Base-by-base conservation (phyloP, 176 grass and related monocot genomes). In the Juncus effusus region DNA sequence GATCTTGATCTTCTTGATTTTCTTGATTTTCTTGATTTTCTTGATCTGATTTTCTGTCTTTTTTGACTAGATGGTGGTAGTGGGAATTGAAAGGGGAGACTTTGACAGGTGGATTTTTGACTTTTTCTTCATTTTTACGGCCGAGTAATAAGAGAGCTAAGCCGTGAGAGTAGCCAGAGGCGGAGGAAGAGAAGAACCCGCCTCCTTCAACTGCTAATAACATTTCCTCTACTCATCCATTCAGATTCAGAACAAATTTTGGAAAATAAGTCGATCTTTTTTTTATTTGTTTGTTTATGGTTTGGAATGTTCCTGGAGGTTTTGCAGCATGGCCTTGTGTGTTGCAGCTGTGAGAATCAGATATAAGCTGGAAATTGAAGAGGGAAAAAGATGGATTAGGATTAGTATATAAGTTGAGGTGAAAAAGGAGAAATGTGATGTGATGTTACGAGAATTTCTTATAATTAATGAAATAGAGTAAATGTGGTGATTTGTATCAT, bases 201-300 rank as follows among this genome's bases (percentile, higher is more conserved):
- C 88, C 88, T 84, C 94, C 94, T 92, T 97, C 94, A 66, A 97
- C 94, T 68, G 94, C 85, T 64, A 97, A 77, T 80, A 97, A 80
- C 94, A 97, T 97, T 80, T 92, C 80, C 73, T 75, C 72, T 84
- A 74, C 74, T 97, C 80, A 81, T 79, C 88, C 80, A 84, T 76
- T 62, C 68, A 81, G 77, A 59, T 78, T 80, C 45, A 61, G 80
- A 76, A 75, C 69, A 83, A 47, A 64, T 58, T 73, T 63, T 80
- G 19, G 19, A 28, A 28, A 28, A 28, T 28, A 28, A 28, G 19
- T 28, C 19, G 19, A 28, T 28, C 19, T 28, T 28, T 28, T 28
- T 28, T 28, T 28, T 28, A 28, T 28, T 28, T 28, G 19, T 28
- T 28, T 28, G 19, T 28, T 28, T 28, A 28, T 28, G 19, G 19